A percentile compares a stretch with the other conserved stretches of the same genome.
Conservation (phyloP, 1,139 yeast genomes). For the Hansenula lynferdii region DNA sequence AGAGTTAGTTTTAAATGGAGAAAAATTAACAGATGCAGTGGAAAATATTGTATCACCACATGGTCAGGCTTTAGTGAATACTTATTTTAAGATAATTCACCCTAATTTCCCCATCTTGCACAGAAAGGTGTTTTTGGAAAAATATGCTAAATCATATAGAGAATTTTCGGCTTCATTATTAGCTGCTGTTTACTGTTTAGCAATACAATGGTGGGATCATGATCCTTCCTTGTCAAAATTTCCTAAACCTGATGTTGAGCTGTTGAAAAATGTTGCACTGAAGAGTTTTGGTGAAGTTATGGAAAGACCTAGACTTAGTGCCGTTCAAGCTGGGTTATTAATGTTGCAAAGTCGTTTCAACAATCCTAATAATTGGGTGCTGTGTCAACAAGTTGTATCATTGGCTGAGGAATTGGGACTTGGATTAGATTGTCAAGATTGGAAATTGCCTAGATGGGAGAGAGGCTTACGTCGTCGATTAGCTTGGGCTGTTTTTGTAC, state of each 20-base stretch:
- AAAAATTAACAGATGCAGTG: slow-evolving; percentile 64
- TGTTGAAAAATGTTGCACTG: slow-evolving; percentile 56
- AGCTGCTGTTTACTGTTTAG: slow-evolving; percentile 71
- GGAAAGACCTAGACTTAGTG: slow-evolving; percentile 71
- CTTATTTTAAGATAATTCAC: slow-evolving; percentile 68
- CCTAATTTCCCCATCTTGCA: slow-evolving; percentile 77
- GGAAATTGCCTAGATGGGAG: slow-evolving; percentile 95
- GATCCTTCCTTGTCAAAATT: slow-evolving; percentile 60
- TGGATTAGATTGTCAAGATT: slow-evolving; percentile 77
- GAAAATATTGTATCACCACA: slow-evolving; percentile 74
- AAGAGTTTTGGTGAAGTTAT: slow-evolving; percentile 51
- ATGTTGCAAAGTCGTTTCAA: slow-evolving; percentile 62
- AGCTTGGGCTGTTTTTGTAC: slow-evolving; percentile 92
- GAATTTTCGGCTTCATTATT: slow-evolving; percentile 74
- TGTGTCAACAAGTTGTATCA: slow-evolving; percentile 83
- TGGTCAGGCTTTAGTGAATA: slow-evolving; percentile 65
- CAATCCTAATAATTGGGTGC: slow-evolving; percentile 60
- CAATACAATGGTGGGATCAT: slow-evolving; percentile 82
- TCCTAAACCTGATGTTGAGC: slow-evolving; percentile 63
- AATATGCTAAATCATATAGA: slow-evolving; percentile 69
- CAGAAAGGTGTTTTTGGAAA: slow-evolving; percentile 71
- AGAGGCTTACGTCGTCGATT: slow-evolving; percentile 75
- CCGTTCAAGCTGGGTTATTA: slow-evolving; percentile 74
- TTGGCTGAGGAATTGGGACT: slow-evolving; percentile 82
- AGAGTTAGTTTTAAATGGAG: slow-evolving; percentile 57